Percentiles rank a stretch among this genome's conserved stretches.
Evolutionary conservation across 108 stramenopile genomes (phyloP).

Genomic region (Bacterosira constricta): DNA sequence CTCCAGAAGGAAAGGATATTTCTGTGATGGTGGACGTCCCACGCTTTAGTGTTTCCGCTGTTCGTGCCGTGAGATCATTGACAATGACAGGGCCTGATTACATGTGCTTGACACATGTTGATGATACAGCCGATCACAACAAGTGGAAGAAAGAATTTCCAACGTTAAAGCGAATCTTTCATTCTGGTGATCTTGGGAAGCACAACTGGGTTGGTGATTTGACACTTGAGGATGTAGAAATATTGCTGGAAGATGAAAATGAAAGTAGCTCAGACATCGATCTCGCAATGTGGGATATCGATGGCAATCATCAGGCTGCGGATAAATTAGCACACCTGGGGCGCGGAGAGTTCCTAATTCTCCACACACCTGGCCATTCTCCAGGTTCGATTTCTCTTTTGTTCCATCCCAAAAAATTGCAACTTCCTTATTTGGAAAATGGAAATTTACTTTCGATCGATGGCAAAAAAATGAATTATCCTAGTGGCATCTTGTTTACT

Average conservation of each 20-base stretch:
- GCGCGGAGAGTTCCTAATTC: constrained; percentile 37
- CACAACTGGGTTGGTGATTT: constrained; percentile 75
- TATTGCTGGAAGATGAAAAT: constrained; percentile 35
- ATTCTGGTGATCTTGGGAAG: constrained; percentile 62
- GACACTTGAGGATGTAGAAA: constrained; percentile 64
- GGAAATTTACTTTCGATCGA: too few species aligned
- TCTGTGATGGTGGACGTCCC: constrained; percentile 75
- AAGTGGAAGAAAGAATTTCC: constrained; percentile 63
- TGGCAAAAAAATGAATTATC: too few species aligned
- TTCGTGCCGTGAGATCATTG: constrained; percentile 45
- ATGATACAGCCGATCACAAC: constrained; percentile 77
- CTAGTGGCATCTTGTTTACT: constrained; percentile 58
- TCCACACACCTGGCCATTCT: constrained; percentile 80
- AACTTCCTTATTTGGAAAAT: too few species aligned
- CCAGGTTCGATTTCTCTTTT: constrained; percentile 65
- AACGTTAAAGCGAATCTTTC: constrained; percentile 66
- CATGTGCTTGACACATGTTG: constrained; percentile 69
- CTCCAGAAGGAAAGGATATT: constrained; percentile 8
- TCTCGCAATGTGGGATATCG: constrained; percentile 47
- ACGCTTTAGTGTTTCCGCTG: constrained; percentile 40
- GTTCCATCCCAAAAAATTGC: constrained; percentile 37
- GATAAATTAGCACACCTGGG: constrained; percentile 1
- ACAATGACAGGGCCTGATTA: constrained; percentile 51
- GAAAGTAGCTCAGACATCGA: background rate
- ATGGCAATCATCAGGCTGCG: constrained; percentile 2